Evolutionary conservation across 2,329 filamentous ascomycete genomes (phyloP), one percentile per base, ranked within the genome.

Genomic region (Sclerotinia spermophila): DNA sequence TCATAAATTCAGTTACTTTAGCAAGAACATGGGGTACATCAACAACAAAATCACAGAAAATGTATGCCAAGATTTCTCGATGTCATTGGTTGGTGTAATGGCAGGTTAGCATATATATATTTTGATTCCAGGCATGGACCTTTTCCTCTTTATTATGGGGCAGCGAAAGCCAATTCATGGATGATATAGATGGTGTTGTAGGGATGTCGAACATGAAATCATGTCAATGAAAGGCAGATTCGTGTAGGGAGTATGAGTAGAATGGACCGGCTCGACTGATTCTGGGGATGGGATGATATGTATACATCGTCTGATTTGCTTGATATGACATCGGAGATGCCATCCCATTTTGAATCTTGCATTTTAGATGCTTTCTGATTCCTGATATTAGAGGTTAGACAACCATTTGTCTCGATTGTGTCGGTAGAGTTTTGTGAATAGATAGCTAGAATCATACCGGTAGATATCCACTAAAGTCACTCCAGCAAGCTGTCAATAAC

Each of bases 11-110:
- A 40, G 24, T 53, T 65, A 51, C 45, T 24, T 38, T 51, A 65
- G 61, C 44, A 53, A 27, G 61, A 65, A 65, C 61, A 65, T 65
- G 45, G 60, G 60, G 60, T 42, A 64, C 30, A 64, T 48, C 42
- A 35, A 48, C 42, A n/a, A 11, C n/a, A 38, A 64, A 35, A 64
- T 48, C 44, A 33, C n/a, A n/a, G 44, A 51, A 65, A 21, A 65
- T 65, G 44, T 66, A 53, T 40, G 62, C 62, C 45, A 66, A 66
- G 62, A 66, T 27, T 53, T 53, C 45, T 40, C 48, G 13, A 48
- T 48, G 30, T 35, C 60, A 64, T 48, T 48, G 44, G 7, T 64
- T 48, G 60, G 42, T 65, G 27, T 35, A 8, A 21, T 65, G 44
- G 44, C 27, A 51, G 44, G 61, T 64, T 51, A 64, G 61, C 33